These are phyloP conservation scores for Paramecium pentaurelia DNA, from an alignment of 73 alveolate species.

Conservation along the genomic window DNA sequence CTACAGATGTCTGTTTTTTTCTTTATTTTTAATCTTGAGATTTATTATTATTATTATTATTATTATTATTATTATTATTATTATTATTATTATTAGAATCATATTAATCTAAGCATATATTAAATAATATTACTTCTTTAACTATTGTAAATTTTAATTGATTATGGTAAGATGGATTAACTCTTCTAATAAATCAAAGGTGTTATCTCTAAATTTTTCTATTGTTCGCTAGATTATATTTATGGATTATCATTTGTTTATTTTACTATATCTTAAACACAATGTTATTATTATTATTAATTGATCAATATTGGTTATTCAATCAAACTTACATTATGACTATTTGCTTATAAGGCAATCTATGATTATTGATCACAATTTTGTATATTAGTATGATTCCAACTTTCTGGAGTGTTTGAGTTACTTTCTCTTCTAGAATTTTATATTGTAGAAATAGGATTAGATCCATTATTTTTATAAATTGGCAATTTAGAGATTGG, in stretches of 20 bases:
- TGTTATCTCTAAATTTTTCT: background rate
- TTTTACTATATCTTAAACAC: background rate
- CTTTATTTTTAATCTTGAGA: background rate
- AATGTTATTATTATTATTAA: background rate
- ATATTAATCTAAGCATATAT: background rate
- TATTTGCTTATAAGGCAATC: background rate
- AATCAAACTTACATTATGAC: slow-evolving; percentile 26
- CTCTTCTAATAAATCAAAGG: background rate
- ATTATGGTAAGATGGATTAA: background rate
- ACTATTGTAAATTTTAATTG: background rate
- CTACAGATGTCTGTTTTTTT: slow-evolving; percentile 4
- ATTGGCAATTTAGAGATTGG: background rate
- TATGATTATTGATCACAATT: background rate
- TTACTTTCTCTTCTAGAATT: slow-evolving; percentile 42
- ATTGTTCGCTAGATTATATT: background rate
- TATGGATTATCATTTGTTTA: background rate
- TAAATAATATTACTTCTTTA: background rate
- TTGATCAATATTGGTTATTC: background rate
- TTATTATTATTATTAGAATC: background rate
- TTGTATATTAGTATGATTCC: background rate
- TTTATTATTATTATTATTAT: background rate
- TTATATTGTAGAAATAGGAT: background rate
- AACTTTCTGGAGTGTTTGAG: slow-evolving; percentile 39
- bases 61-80: no score
- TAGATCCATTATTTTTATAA: slow-evolving; percentile 8